A percentile compares a stretch with the other conserved stretches of the same genome.
Evolutionary conservation across 768 basidiomycete species (phyloP).

Genomic region (Cantharellus anzutake): DNA sequence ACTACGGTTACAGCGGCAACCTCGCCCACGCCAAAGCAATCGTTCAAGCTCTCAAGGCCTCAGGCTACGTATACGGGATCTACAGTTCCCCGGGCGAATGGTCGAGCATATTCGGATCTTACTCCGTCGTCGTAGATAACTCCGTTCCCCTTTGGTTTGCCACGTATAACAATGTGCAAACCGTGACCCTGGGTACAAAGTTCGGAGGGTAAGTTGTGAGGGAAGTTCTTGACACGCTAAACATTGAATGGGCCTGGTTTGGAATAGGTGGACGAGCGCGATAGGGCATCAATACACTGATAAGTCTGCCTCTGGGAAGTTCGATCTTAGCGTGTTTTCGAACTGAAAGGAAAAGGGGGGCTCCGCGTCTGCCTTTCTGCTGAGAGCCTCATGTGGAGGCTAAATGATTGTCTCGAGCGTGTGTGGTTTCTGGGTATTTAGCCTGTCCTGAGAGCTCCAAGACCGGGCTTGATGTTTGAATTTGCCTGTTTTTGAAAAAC

Average conservation of each 20-base stretch:
- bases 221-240: neutral
- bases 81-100: slow-evolving; percentile 6
- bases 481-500: too few species aligned
- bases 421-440: too few species aligned
- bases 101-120: slow-evolving; percentile 2
- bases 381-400: too few species aligned
- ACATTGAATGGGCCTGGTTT: neutral
- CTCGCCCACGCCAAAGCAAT: slow-evolving; percentile 1
- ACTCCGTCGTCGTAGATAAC: slow-evolving; percentile 1
- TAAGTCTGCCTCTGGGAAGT: slow-evolving; percentile 14
- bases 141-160: slow-evolving; percentile 3
- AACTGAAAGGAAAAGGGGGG: neutral
- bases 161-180: neutral
- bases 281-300: slow-evolving; percentile 17
- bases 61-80: slow-evolving; percentile 5
- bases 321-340: slow-evolving; percentile 13
- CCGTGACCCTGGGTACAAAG: neutral
- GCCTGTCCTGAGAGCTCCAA: too few species aligned
- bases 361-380: too few species aligned
- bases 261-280: slow-evolving; percentile 7
- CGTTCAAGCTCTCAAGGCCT: neutral
- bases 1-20: slow-evolving; percentile 3
- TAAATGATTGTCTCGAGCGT: too few species aligned
- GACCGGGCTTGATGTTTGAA: too few species aligned
- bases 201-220: neutral